Percentiles rank a stretch among this genome's conserved stretches.
These are phyloP conservation scores for Cicer bijugum DNA, from an alignment of 306 rosid genomes.

Conservation along the genomic window DNA sequence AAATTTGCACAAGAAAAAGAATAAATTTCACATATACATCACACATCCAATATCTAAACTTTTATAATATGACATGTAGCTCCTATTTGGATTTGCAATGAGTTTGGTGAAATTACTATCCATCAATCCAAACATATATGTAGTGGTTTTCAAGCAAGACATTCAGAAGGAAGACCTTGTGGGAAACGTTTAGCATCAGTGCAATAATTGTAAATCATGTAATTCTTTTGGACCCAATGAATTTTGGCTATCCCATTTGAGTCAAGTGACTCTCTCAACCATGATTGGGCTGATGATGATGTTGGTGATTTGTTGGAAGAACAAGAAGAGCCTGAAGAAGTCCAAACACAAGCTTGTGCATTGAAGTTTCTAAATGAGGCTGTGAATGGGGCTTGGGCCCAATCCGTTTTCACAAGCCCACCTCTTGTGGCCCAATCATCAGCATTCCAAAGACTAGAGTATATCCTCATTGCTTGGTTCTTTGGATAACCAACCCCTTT, in stretches of 20 bases:
- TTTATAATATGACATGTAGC: neutral
- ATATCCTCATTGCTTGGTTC: conserved; percentile 60
- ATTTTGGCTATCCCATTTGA: conserved; percentile 48
- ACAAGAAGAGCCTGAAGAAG: conserved; percentile 51
- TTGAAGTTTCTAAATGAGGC: conserved; percentile 62
- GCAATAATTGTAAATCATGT: conserved; percentile 64
- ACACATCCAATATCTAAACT: neutral
- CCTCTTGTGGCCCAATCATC: conserved; percentile 76
- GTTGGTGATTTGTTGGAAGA: conserved; percentile 42
- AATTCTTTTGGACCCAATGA: conserved; percentile 54
- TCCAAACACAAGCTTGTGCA: conserved; percentile 52
- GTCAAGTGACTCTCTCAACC: conserved; percentile 49
- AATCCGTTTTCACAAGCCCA: conserved; percentile 69
- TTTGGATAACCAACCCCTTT: conserved; percentile 61
- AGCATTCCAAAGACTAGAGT: conserved; percentile 68
- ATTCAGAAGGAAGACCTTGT: conserved; percentile 52
- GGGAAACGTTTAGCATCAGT: conserved; percentile 56
- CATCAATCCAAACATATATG: too few relatives aligned
- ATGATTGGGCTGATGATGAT: conserved; percentile 25
- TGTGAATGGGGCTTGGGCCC: conserved; percentile 66
- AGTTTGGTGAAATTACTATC: too few relatives aligned
- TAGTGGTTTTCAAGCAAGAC: conserved; percentile 9
- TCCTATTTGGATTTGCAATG: too few relatives aligned
- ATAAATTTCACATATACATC: neutral
- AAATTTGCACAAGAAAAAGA: neutral